Conservation (phyloP, 331 rosid genomes). For the Acacia concinna region DNA sequence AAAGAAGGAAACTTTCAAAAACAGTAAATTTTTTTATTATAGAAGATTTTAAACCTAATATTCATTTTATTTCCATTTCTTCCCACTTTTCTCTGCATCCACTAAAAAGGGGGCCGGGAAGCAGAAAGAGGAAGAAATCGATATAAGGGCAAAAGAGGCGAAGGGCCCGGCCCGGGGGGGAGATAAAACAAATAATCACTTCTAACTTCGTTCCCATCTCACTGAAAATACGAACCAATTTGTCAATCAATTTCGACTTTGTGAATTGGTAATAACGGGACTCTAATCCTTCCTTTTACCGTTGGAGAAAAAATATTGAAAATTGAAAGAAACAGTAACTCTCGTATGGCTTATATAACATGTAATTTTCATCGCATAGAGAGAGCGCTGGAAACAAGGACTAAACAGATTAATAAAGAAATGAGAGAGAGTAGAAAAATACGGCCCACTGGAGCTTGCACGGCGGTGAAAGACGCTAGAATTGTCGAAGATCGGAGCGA, state of each 20-base stretch:
- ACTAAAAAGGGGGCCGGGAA: background rate
- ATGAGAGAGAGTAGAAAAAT: background rate
- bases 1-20: too few relatives aligned
- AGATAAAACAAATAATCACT: background rate
- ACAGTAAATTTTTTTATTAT: too few relatives aligned
- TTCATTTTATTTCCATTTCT: too few relatives aligned
- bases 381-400: background rate
- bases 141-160: background rate
- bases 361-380: background rate
- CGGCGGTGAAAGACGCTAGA: background rate
- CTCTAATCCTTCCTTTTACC: background rate
- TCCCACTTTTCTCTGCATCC: too few relatives aligned
- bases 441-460: conserved; percentile 11
- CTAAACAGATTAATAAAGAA: background rate
- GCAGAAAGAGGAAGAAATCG: background rate
- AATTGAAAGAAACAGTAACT: background rate
- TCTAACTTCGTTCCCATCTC: background rate
- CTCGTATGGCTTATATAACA: background rate
- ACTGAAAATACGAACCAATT: background rate
- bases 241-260: background rate
- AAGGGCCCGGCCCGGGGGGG: too few relatives aligned
- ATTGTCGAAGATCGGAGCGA: background rate
- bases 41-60: too few relatives aligned
- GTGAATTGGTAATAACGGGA: background rate
- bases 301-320: background rate